Evolutionary conservation across 176 grass and related monocot species (phyloP).

Genomic region (Rhynchospora pubera): DNA sequence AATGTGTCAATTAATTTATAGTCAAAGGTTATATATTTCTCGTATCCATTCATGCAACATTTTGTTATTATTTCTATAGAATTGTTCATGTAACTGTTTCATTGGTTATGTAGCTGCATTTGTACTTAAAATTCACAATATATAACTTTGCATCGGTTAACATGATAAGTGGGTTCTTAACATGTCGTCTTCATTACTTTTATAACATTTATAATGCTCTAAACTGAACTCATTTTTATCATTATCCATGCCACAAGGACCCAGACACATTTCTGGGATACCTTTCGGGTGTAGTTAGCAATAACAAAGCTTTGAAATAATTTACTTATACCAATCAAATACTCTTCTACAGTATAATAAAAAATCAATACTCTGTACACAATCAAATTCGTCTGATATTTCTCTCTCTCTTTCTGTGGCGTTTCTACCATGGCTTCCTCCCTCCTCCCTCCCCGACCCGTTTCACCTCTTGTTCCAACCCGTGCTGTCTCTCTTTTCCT

Average conservation of each 20-base stretch:
- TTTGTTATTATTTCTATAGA: too few species aligned
- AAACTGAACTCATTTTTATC: not conserved
- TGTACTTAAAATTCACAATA: not conserved
- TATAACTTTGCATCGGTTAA: not conserved
- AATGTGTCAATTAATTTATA: too few species aligned
- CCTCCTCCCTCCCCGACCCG: not conserved
- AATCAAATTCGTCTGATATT: not conserved
- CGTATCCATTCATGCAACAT: too few species aligned
- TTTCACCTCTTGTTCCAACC: not conserved
- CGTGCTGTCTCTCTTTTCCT: not conserved
- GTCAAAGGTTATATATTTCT: too few species aligned
- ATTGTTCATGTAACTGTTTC: too few species aligned
- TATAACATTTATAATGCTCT: not conserved
- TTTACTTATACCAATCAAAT: not conserved
- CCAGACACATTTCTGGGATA: not conserved
- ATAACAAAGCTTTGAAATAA: not conserved
- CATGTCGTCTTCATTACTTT: too few species aligned
- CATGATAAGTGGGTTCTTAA: too few species aligned
- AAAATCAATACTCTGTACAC: not conserved
- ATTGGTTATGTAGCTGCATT: not conserved
- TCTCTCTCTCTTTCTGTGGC: not conserved
- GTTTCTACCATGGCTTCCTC: constrained; percentile 9
- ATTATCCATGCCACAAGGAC: too few species aligned
- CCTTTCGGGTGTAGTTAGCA: not conserved
- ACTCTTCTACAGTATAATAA: not conserved